Evolutionary conservation across 1,284 basidiomycete genomes (phyloP).

Genomic region (Cystobasidium sp.): DNA sequence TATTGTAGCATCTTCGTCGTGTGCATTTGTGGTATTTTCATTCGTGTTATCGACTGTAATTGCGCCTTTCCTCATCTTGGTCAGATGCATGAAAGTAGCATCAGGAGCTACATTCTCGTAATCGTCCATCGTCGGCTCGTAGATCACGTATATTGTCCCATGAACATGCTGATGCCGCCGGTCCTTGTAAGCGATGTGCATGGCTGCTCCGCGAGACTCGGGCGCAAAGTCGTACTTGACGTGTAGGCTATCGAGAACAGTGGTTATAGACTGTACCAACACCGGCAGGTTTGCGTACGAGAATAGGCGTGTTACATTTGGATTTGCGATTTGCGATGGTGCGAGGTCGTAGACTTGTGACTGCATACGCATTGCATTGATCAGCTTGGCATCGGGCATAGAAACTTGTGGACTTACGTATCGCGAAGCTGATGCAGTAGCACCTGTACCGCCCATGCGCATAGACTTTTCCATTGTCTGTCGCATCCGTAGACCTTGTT

Average conservation of each 20-base stretch:
- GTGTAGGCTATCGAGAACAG: neutral
- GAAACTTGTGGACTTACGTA: neutral
- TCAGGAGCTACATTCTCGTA: slow-evolving; percentile 24
- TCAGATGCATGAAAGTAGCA: slow-evolving; percentile 11
- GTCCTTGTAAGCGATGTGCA: slow-evolving; percentile 23
- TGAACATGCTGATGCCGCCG: slow-evolving; percentile 22
- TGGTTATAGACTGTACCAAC: slow-evolving; percentile 17
- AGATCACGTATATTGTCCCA: slow-evolving; percentile 26
- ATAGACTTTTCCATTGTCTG: slow-evolving; percentile 47
- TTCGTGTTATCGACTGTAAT: slow-evolving; percentile 15
- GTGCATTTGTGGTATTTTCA: neutral
- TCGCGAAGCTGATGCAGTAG: slow-evolving; percentile 8
- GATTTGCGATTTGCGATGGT: slow-evolving; percentile 51
- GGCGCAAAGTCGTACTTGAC: slow-evolving; percentile 26
- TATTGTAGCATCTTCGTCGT: slow-evolving; percentile 11
- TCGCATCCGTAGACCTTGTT: slow-evolving; percentile 16
- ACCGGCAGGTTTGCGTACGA: slow-evolving; percentile 23
- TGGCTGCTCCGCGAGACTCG: slow-evolving; percentile 22
- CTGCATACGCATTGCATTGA: slow-evolving; percentile 25
- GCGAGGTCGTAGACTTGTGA: slow-evolving; percentile 51
- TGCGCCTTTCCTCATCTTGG: slow-evolving; percentile 20
- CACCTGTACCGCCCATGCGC: slow-evolving; percentile 47
- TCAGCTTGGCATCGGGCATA: neutral
- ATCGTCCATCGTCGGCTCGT: slow-evolving; percentile 36
- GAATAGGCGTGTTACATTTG: slow-evolving; percentile 49